Evolutionary conservation across 345 rosid species (phyloP), one percentile per base, ranked within the genome.

Genomic region (Rhodomyrtus tomentosa): DNA sequence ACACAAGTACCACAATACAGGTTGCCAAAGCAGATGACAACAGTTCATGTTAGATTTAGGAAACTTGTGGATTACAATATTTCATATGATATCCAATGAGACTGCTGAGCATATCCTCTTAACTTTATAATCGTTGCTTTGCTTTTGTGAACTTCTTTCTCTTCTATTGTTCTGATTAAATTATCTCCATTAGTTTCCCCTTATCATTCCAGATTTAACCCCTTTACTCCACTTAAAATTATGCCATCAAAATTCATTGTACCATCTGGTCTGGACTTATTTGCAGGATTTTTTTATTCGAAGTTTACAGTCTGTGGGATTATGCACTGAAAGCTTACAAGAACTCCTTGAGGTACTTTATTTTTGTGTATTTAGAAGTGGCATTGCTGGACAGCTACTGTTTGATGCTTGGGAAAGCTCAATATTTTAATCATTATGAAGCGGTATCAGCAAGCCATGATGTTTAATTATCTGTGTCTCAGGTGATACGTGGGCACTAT

Each of bases 271-370:
- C 40, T 52, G 29, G 50, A 84, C 82, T 74, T 83, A 51, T 83
- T 82, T 86, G 85, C 97, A 96, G 98, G 99, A 96, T 85, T 90
- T 95, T 90, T 96, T 96, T 88, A 92, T 96, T 81, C 99, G 91
- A 90, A 96, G 95, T 91, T 91, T 96, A 93, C 98, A 92, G 86
- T 93, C 93, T 5, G 93, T 94, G 85, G 93, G 95, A 82, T 88
- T 95, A 85, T 89, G 88, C 89, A 89, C 98, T 85, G 98, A 94
- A 86, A 93, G 91, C 88, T 90, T 94, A 84, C 95, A 92, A 72
- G 95, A 95, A 87, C 90, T 95, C 87, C 95, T 96, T 32, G 95
- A 95, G 98, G 99, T 96, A 85, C 45, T 82, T 52, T 52, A 45
- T 50, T 50, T 54, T 45, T 9, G 14, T 50, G 48, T 27, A 53